A percentile compares a stretch with the other conserved stretches of the same genome.
Evolutionary conservation across 352 stramenopile genomes (phyloP).

Genomic region (Phytophthora melonis): DNA sequence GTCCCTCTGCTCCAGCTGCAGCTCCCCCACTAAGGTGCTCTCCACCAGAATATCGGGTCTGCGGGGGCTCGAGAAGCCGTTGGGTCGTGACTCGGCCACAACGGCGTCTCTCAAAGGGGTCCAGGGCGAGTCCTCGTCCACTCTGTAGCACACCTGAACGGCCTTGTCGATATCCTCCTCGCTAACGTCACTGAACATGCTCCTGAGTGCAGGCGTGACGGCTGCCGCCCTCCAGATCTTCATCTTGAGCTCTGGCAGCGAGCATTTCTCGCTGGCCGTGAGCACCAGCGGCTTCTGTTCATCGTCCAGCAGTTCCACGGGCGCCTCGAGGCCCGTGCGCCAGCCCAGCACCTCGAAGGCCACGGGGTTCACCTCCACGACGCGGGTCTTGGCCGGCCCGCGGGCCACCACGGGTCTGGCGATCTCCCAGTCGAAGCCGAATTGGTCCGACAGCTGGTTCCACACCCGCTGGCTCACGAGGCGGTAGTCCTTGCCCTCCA

Average conservation of each 20-base stretch:
- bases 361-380: conserved; percentile 78
- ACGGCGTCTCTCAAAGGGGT: conserved; percentile 46
- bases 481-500: conserved; percentile 71
- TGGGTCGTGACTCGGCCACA: conserved; percentile 21
- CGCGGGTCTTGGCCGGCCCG: conserved; percentile 44
- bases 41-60: conserved; percentile 26
- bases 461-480: conserved; percentile 79
- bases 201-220: conserved; percentile 36
- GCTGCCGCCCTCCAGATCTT: conserved; percentile 48
- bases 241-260: conserved; percentile 52
- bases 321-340: conserved; percentile 31
- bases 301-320: conserved; percentile 40
- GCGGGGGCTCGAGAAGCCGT: conserved; percentile 22
- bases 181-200: conserved; percentile 55
- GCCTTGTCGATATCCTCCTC: conserved; percentile 32
- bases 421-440: conserved; percentile 82
- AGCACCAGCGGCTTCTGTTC: conserved; percentile 57
- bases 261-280: conserved; percentile 44
- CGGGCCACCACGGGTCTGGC: conserved; percentile 60
- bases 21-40: conserved; percentile 45
- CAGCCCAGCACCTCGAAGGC: conserved; percentile 69
- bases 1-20: conserved; percentile 68
- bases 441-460: conserved; percentile 68
- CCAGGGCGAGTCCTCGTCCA: conserved; percentile 52
- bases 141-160: conserved; percentile 65